Percentiles rank a stretch among this genome's conserved stretches.
These are phyloP conservation scores for Sphagnum magellanicum DNA, from an alignment of 228 moss, liverwort and hornwort species.

Conservation along the genomic window DNA sequence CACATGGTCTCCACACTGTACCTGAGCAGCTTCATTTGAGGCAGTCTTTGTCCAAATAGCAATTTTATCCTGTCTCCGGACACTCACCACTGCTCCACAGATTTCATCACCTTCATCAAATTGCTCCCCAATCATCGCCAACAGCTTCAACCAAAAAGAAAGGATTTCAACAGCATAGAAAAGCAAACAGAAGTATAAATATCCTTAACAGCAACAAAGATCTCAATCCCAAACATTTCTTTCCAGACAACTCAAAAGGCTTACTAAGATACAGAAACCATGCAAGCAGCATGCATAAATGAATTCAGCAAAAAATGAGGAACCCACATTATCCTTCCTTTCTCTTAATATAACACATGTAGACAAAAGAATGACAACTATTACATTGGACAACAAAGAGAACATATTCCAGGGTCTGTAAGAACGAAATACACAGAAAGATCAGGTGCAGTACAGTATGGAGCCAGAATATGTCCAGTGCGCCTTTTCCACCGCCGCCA, in stretches of 20 bases:
- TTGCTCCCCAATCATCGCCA: conserved; percentile 63
- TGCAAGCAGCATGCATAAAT: neutral
- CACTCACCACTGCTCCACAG: conserved; percentile 46
- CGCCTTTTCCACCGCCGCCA: conserved; percentile 16
- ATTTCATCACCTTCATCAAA: conserved; percentile 55
- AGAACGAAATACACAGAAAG: too few relatives aligned
- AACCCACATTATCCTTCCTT: neutral
- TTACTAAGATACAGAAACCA: neutral
- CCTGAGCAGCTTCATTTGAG: conserved; percentile 40
- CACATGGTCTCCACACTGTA: neutral
- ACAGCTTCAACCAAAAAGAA: conserved; percentile 18
- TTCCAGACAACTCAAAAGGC: neutral
- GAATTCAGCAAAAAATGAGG: neutral
- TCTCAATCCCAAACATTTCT: too few relatives aligned
- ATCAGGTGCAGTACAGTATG: conserved; percentile 18
- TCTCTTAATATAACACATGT: too few relatives aligned
- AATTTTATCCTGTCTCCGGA: conserved; percentile 43
- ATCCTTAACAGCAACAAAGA: too few relatives aligned
- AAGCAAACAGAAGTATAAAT: neutral
- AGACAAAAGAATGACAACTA: too few relatives aligned
- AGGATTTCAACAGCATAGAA: neutral
- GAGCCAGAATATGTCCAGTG: conserved; percentile 41
- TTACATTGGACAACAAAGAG: too few relatives aligned
- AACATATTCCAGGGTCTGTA: neutral
- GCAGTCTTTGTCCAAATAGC: conserved; percentile 55